These are phyloP conservation scores for Rubroshorea leprosula DNA, from an alignment of 345 rosid genomes.

Conservation along the genomic window DNA sequence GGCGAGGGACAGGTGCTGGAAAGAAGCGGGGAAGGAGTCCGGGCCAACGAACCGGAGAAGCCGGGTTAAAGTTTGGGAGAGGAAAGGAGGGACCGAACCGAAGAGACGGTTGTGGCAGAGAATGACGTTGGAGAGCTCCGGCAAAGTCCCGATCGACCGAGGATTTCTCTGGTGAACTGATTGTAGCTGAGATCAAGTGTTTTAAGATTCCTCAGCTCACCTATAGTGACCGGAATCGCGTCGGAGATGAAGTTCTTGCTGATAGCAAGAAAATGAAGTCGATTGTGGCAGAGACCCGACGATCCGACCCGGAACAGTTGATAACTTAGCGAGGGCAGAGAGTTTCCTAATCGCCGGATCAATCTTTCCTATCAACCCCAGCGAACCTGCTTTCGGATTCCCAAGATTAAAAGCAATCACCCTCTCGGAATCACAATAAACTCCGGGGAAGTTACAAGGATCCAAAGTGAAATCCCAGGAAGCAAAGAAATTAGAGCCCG, in stretches of 20 bases:
- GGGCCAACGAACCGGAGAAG: slow-evolving; percentile 64
- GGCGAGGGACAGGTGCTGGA: slow-evolving; percentile 74
- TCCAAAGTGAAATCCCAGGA: slow-evolving; percentile 96
- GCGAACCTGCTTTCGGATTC: slow-evolving; percentile 74
- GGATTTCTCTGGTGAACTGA: slow-evolving; percentile 62
- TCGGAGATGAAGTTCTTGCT: slow-evolving; percentile 73
- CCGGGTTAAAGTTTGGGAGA: slow-evolving; percentile 54
- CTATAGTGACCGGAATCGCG: slow-evolving; percentile 56
- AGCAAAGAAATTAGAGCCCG: slow-evolving; percentile 76
- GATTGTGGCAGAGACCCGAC: slow-evolving; percentile 63
- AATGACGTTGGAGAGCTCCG: slow-evolving; percentile 69
- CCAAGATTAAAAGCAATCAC: slow-evolving; percentile 76
- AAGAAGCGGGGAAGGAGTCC: slow-evolving; percentile 51
- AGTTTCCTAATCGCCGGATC: slow-evolving; percentile 79
- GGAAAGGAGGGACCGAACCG: slow-evolving; percentile 72
- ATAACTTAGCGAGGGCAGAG: slow-evolving; percentile 58
- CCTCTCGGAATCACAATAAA: slow-evolving; percentile 62
- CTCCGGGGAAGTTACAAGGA: slow-evolving; percentile 87
- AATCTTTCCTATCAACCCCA: slow-evolving; percentile 69
- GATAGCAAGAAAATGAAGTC: slow-evolving; percentile 66
- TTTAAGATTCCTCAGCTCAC: slow-evolving; percentile 50
- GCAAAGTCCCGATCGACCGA: slow-evolving; percentile 49
- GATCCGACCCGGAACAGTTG: slow-evolving; percentile 79
- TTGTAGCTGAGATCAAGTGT: slow-evolving; percentile 93
- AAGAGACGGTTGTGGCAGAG: slow-evolving; percentile 77